These are phyloP conservation scores for Cicer cuneatum DNA, from an alignment of 306 rosid genomes.

Conservation along the genomic window DNA sequence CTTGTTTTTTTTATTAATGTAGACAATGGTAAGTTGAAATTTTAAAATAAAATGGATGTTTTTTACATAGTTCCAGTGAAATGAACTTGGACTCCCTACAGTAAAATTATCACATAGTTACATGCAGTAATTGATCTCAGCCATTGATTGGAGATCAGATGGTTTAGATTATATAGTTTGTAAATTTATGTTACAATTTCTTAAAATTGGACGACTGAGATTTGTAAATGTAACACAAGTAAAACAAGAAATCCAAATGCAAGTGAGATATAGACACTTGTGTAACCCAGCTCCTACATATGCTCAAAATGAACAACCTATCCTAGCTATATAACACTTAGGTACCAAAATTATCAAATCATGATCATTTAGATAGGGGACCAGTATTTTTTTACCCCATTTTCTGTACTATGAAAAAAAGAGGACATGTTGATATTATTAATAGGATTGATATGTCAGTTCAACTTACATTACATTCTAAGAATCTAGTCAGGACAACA, in stretches of 20 bases:
- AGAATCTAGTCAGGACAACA: conserved; percentile 1
- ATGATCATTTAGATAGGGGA: conserved; percentile 26
- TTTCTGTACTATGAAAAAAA: background rate
- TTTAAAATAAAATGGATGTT: conserved; percentile 35
- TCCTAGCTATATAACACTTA: conserved; percentile 27
- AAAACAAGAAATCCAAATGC: no score
- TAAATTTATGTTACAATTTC: no score
- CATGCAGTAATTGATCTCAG: no score
- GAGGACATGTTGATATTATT: conserved; percentile 20
- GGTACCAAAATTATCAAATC: conserved; percentile 33
- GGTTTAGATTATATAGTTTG: no score
- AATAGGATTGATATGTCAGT: background rate
- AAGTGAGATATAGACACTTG: background rate
- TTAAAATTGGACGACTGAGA: no score
- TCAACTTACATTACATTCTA: background rate
- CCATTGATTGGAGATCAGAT: no score
- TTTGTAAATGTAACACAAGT: no score
- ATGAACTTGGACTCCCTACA: no score
- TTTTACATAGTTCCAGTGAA: background rate
- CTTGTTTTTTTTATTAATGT: conserved; percentile 21
- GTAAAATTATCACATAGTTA: no score
- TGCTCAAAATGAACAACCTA: conserved; percentile 40
- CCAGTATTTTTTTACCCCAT: background rate
- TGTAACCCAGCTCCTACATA: conserved; percentile 22
- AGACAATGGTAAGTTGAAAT: background rate